Evolutionary conservation across 1,284 basidiomycete species (phyloP), one percentile per base, ranked within the genome.

Genomic region (Tylopilus sp.): DNA sequence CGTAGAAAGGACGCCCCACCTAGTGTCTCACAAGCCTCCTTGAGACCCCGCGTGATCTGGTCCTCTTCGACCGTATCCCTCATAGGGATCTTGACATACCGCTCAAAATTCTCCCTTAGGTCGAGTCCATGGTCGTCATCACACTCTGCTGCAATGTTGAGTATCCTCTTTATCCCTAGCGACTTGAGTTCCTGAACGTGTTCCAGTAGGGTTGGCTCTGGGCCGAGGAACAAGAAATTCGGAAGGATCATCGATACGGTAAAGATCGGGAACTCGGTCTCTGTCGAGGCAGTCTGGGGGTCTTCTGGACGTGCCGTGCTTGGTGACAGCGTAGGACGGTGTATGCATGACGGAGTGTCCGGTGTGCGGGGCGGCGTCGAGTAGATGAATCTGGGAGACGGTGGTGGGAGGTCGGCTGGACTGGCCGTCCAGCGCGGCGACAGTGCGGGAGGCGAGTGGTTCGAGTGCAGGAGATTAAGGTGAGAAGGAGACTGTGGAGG

Each of bases 31-130:
- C 94, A 97, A 16, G 89, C 91, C 58, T 94, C 85, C 29, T 82
- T 76, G 41, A 97, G 84, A 26, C 89, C 89, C 40, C 76, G 75
- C n/a, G 83, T 82, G 35, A 98, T 89, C 41, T 89, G 89, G 49
- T 89, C 87, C 68, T 97, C 95, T 66, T 98, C 95, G 13, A 98
- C 92, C 3, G 84, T 92, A 71, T 98, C 95, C 56, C 91, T 77
- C 89, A 98, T 93, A 2, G 92, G 89, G 31, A 98, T 86, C 57
- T 85, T 85, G 41, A 81, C 74, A 65, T 97, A 97, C 54, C 81
- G 79, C 55, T 91, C 87, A 64, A 97, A 96, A 21, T 74, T 73
- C 44, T 79, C 74, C 26, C 74, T 74, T 51, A 95, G 61, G 18
- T 73, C 70, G 51, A 94, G 69, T 0, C 84, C 89, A 48, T 86